phyloP scores from a whole-genome alignment of 805 yeast species.

The Maudiozyma turicensis region DNA sequence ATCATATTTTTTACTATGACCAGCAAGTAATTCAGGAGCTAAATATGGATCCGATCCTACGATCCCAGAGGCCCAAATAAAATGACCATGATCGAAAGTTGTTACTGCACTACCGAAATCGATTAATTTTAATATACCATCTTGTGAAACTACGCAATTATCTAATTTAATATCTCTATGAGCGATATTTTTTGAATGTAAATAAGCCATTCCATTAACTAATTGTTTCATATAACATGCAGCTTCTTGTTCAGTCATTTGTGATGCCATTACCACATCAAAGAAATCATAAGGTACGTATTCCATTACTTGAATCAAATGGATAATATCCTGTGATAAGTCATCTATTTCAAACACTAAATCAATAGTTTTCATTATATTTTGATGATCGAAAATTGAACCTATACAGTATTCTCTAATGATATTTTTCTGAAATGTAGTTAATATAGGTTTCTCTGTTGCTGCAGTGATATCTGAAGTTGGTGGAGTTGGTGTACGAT shows the following conservation, averaged over 20 bases:
- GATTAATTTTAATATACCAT: constrained; percentile 75
- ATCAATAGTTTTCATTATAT: constrained; percentile 73
- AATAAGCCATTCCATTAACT: constrained; percentile 58
- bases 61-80: constrained; percentile 55
- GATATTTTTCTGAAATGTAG: constrained; percentile 62
- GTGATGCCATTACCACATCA: constrained; percentile 83
- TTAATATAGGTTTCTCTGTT: constrained; percentile 18
- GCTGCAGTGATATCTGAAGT: neutral
- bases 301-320: constrained; percentile 68
- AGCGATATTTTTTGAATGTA: constrained; percentile 78
- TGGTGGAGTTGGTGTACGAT: constrained; percentile 22
- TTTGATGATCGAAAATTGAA: constrained; percentile 65
- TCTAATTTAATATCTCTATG: constrained; percentile 90
- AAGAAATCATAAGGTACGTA: constrained; percentile 88
- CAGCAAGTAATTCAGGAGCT: constrained; percentile 75
- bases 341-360: constrained; percentile 51
- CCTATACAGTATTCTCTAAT: constrained; percentile 78
- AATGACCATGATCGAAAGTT: constrained; percentile 40
- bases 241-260: constrained; percentile 60
- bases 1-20: constrained; percentile 43
- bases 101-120: constrained; percentile 92
- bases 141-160: constrained; percentile 72
- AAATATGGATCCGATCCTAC: constrained; percentile 95
- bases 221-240: constrained; percentile 80
- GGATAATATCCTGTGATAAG: constrained; percentile 32